Evolutionary conservation across 2,329 filamentous ascomycete species (phyloP).

Genomic region (Diplodia seriata): DNA sequence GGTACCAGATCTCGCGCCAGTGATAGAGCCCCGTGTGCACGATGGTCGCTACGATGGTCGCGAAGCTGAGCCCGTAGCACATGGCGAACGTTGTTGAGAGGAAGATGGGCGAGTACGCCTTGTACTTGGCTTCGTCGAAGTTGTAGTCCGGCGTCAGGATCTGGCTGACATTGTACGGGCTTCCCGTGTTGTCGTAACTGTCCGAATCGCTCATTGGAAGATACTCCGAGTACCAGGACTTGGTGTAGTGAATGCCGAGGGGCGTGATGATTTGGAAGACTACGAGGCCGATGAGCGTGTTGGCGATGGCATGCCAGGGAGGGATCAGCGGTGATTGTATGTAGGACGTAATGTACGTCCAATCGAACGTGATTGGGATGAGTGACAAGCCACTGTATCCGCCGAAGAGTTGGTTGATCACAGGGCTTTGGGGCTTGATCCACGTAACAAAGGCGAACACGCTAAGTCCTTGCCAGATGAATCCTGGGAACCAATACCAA

Average conservation of each 20-base stretch:
- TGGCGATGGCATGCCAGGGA: conserved; percentile 65
- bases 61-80: conserved; percentile 49
- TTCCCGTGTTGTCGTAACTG: conserved; percentile 72
- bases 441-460: conserved; percentile 41
- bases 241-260: conserved; percentile 58
- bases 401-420: conserved; percentile 42
- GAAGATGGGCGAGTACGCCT: conserved; percentile 50
- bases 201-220: conserved; percentile 30
- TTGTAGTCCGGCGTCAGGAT: conserved; percentile 42
- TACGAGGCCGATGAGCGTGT: conserved; percentile 54
- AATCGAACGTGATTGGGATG: conserved; percentile 41
- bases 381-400: conserved; percentile 17
- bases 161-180: conserved; percentile 65
- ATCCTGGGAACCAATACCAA: conserved; percentile 42
- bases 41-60: conserved; percentile 42
- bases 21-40: conserved; percentile 59
- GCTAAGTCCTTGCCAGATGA: conserved; percentile 34
- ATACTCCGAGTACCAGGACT: conserved; percentile 68
- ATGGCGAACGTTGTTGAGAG: conserved; percentile 46
- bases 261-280: conserved; percentile 36
- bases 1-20: conserved; percentile 43
- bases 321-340: conserved; percentile 36
- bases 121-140: conserved; percentile 50
- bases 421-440: conserved; percentile 37
- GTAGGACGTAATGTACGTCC: conserved; percentile 43